A percentile compares a stretch with the other conserved stretches of the same genome.
These are phyloP conservation scores for Phaeosphaeria sp. DNA, from an alignment of 2,329 filamentous ascomycete species.

Conservation along the genomic window DNA sequence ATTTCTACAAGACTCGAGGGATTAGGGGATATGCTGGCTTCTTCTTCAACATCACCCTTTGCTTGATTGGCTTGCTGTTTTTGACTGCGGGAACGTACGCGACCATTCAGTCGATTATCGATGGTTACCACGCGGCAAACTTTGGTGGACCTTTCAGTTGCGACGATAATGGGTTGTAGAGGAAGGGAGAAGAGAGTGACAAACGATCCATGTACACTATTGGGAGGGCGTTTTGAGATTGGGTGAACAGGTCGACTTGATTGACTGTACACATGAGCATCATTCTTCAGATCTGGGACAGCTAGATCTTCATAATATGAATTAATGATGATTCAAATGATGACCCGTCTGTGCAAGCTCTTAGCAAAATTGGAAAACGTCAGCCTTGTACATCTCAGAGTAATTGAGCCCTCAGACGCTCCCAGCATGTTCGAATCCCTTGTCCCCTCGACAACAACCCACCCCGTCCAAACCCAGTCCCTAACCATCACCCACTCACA, in stretches of 20 bases:
- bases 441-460: too few relatives aligned
- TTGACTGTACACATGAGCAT: neutral
- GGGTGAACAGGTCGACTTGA: too few relatives aligned
- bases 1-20: constrained; percentile 61
- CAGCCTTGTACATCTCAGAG: too few relatives aligned
- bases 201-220: constrained; percentile 7
- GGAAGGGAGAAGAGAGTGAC: neutral
- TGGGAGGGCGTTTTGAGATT: neutral
- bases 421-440: too few relatives aligned
- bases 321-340: too few relatives aligned
- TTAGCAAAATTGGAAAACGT: too few relatives aligned
- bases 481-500: too few relatives aligned
- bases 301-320: neutral
- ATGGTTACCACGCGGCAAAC: constrained; percentile 69
- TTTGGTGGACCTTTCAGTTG: constrained; percentile 81
- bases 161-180: constrained; percentile 67
- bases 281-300: neutral
- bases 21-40: constrained; percentile 62
- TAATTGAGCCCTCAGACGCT: too few relatives aligned
- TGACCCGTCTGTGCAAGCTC: too few relatives aligned
- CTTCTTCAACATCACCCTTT: constrained; percentile 75
- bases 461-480: too few relatives aligned
- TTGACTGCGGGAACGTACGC: constrained; percentile 80
- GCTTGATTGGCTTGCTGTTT: constrained; percentile 79
- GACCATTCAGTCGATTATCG: constrained; percentile 73